Base-by-base conservation (phyloP, 1,139 yeast genomes). In the Candida buenavistaensis region DNA sequence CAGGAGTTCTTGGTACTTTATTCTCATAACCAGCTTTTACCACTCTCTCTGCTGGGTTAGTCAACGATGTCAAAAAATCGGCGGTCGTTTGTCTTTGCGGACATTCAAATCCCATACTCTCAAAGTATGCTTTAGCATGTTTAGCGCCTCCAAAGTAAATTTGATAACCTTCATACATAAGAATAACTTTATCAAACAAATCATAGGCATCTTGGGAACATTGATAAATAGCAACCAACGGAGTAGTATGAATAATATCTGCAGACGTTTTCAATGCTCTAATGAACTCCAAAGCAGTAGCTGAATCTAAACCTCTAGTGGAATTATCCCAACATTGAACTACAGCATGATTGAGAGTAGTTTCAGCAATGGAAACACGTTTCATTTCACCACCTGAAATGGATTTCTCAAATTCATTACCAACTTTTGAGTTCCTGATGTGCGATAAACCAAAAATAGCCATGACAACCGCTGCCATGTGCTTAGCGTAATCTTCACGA, bases 51-150 rank as follows among this genome's bases (percentile, higher is more conserved):
- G 67, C 59, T 5, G 92, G 88, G 48, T 80, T 79, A 2, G 94
- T 82, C 28, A 84, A 62, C 1, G 90, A 77, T 2, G 95, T 85
- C 50, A 86, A 67, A 57, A 75, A 87, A 56, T 87, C 96, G 11
- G 90, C 87, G 40, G 92, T 82, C 7, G 95, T 82, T 63, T 83
- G 89, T 57, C 95, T 79, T 26, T 72, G 68, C 24, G 87, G 83
- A 52, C 88, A 83, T 10, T 69, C 57, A 45, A 59, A 45, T 85
- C 84, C 52, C 78, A 84, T 61, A 83, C 88, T 21, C 88, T 80
- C 47, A 90, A 86, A 63, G 48, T 52, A 75, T 3, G 48, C 53
- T 47, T 65, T 72, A 1, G 80, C 80, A 11, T 54, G 47, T 24
- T 54, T 55, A 7, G 79, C 70, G 27, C 75, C 72, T 41, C 96